Percentiles rank a stretch among this genome's conserved stretches.
Conservation (phyloP, 2,329 filamentous ascomycete species). For the Aspergillus fijiensis region DNA sequence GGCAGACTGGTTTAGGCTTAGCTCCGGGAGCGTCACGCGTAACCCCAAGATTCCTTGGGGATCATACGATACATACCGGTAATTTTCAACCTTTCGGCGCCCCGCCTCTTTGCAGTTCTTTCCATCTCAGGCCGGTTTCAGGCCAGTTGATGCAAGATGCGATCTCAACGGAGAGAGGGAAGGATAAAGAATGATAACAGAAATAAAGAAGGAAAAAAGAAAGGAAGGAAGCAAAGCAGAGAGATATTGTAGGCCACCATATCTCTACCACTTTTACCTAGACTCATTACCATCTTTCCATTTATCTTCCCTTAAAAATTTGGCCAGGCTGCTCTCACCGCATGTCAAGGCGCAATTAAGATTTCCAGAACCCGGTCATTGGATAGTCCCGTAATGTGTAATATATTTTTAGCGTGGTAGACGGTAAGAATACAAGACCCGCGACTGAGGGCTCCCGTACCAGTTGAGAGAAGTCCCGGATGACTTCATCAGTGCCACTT, state of each 20-base stretch:
- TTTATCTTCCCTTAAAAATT: too few species aligned
- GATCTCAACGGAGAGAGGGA: too few species aligned
- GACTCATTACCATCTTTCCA: too few species aligned
- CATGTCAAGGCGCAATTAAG: background rate
- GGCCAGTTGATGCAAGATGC: too few species aligned
- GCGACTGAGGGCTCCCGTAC: background rate
- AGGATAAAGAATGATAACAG: too few species aligned
- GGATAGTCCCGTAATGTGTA: background rate
- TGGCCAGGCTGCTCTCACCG: background rate
- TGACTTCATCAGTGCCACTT: background rate
- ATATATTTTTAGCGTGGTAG: background rate
- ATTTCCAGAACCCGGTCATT: background rate
- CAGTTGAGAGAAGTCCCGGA: background rate
- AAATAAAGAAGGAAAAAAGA: too few species aligned
- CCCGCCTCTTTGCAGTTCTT: background rate
- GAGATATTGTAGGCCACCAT: too few species aligned
- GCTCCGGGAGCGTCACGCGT: slow-evolving; percentile 30
- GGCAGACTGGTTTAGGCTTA: slow-evolving; percentile 23
- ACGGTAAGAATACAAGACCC: background rate
- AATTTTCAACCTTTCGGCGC: background rate
- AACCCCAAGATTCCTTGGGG: slow-evolving; percentile 10
- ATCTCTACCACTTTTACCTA: too few species aligned
- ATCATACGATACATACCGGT: slow-evolving; percentile 18
- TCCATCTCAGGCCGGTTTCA: too few species aligned
- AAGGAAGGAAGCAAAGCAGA: background rate